Conservation (phyloP, 1,139 yeast species). For the Saccharomyces hybrid region DNA sequence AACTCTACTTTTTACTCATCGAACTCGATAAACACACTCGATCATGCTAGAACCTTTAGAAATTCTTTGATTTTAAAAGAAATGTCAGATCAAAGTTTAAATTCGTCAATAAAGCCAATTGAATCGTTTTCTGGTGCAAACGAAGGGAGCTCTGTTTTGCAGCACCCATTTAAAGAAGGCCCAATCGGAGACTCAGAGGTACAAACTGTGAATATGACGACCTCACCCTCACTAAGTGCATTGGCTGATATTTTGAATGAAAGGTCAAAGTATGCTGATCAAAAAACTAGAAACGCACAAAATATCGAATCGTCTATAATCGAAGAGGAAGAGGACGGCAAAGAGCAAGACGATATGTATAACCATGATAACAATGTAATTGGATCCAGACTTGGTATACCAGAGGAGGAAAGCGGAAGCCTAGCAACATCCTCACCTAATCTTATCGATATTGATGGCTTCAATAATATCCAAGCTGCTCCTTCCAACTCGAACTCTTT, state of each 20-base stretch:
- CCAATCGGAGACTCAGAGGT: conserved; percentile 11
- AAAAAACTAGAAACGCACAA: conserved; percentile 17
- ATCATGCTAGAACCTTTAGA: conserved; percentile 44
- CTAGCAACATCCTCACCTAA: conserved; percentile 24
- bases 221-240: conserved; percentile 39
- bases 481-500: conserved; percentile 1
- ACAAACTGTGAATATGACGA: conserved; percentile 35
- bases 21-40: conserved; percentile 28
- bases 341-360: conserved; percentile 23
- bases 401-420: background rate
- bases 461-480: conserved; percentile 10
- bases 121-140: conserved; percentile 2
- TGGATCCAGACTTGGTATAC: background rate
- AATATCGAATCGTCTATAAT: conserved; percentile 14
- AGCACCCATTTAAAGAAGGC: background rate
- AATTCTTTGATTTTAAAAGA: conserved; percentile 39
- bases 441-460: conserved; percentile 31
- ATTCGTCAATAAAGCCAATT: conserved; percentile 5
- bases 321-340: conserved; percentile 30
- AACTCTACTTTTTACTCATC: conserved; percentile 30
- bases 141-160: background rate
- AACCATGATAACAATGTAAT: background rate
- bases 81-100: conserved; percentile 17
- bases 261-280: conserved; percentile 29
- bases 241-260: conserved; percentile 35